Percentiles rank a stretch among this genome's conserved stretches.
Conservation (phyloP, 257 asterid species). For the Solanum medicagineum region DNA sequence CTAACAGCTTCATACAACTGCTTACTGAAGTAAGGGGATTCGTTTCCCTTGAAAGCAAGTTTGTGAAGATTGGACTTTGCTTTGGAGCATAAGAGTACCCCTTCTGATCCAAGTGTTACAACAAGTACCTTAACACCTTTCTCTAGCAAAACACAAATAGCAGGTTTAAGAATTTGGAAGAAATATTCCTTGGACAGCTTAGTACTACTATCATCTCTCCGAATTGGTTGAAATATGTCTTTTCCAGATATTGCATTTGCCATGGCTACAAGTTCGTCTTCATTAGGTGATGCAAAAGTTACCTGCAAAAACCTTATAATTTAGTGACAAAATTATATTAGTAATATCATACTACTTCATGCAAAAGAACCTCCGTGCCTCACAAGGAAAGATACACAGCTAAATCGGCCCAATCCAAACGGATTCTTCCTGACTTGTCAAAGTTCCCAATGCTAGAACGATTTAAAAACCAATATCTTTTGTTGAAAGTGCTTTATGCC, state of each 20-base stretch:
- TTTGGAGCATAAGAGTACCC: constrained; percentile 62
- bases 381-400: neutral
- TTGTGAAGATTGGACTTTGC: constrained; percentile 18
- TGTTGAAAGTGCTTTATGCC: neutral
- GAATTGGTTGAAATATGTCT: constrained; percentile 32
- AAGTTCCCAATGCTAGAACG: neutral
- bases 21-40: constrained; percentile 18
- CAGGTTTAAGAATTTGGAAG: constrained; percentile 64
- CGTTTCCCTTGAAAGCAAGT: constrained; percentile 1
- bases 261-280: constrained; percentile 89
- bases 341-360: too few relatives aligned
- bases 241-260: constrained; percentile 56
- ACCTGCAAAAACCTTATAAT: constrained; percentile 30
- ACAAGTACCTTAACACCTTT: constrained; percentile 66
- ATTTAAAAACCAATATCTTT: neutral
- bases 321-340: neutral
- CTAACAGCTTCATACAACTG: constrained; percentile 36
- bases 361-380: neutral
- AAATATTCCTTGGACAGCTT: constrained; percentile 26
- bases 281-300: constrained; percentile 83
- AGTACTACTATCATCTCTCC: constrained; percentile 9
- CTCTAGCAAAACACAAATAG: constrained; percentile 60
- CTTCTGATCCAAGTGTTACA: constrained; percentile 74
- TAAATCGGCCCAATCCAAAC: neutral
- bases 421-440: neutral